Conservation (phyloP, 345 rosid species). For the Dipteronia dyeriana region DNA sequence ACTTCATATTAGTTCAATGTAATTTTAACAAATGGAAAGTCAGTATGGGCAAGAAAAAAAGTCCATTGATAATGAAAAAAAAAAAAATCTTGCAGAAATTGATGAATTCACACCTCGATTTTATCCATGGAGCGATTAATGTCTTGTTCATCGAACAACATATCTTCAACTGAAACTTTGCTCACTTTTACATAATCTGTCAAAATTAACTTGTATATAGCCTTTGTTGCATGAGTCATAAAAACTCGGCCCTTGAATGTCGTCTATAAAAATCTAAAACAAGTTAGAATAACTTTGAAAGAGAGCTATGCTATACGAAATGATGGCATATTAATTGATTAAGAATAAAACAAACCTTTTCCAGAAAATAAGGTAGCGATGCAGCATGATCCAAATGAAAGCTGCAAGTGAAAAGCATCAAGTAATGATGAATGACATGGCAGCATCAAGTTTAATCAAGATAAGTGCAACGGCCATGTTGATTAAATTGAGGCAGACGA, state of each 20-base stretch:
- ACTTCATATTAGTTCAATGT: background rate
- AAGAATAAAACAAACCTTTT: constrained; percentile 60
- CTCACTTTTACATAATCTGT: constrained; percentile 97
- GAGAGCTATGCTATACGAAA: background rate
- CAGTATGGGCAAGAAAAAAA: background rate
- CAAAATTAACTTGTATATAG: constrained; percentile 80
- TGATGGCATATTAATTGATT: background rate
- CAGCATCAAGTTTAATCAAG: no score
- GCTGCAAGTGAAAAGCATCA: constrained; percentile 49
- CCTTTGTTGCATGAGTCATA: constrained; percentile 99
- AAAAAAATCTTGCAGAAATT: background rate
- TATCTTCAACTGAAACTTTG: constrained; percentile 96
- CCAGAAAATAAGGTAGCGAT: constrained; percentile 89
- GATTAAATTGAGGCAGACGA: no score
- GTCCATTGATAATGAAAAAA: background rate
- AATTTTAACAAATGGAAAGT: background rate
- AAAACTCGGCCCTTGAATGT: constrained; percentile 89
- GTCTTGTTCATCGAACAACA: constrained; percentile 92
- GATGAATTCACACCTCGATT: constrained; percentile 65
- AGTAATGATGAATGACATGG: background rate
- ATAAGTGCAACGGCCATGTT: no score
- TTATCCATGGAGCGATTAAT: constrained; percentile 88
- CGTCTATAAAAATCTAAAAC: constrained; percentile 46
- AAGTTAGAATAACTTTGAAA: constrained; percentile 5
- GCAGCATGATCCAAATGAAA: constrained; percentile 99